Percentiles rank a stretch among this genome's conserved stretches.
These are phyloP conservation scores for Candida piceae DNA, from an alignment of 805 yeast genomes.

Conservation along the genomic window DNA sequence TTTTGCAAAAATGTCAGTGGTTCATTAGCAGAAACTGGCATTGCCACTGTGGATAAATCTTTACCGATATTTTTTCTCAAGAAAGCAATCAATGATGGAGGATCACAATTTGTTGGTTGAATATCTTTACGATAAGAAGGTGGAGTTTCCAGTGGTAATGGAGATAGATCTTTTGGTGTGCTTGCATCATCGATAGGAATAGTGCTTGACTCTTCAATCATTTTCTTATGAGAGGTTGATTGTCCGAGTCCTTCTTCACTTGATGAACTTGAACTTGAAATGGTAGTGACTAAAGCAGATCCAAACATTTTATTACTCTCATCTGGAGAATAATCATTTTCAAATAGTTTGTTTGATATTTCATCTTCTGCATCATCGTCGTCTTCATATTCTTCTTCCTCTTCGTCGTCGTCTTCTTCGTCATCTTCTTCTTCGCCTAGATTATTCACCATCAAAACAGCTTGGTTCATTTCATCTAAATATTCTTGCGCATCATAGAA, in stretches of 20 bases:
- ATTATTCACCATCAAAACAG: conserved; percentile 51
- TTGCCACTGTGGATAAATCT: conserved; percentile 76
- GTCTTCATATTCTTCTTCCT: conserved; percentile 4
- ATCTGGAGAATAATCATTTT: background rate
- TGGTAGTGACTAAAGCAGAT: background rate
- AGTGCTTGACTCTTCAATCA: too few species aligned
- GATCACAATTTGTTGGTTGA: conserved; percentile 53
- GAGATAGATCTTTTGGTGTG: conserved; percentile 44
- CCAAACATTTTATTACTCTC: background rate
- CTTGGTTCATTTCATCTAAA: conserved; percentile 41
- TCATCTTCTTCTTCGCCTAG: conserved; percentile 22
- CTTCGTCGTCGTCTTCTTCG: conserved; percentile 1
- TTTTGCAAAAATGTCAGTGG: conserved; percentile 81
- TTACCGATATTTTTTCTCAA: conserved; percentile 90
- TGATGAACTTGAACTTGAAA: conserved; percentile 1
- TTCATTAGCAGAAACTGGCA: conserved; percentile 94
- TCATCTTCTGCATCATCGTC: background rate
- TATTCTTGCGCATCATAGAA: conserved; percentile 69
- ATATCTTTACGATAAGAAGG: conserved; percentile 56
- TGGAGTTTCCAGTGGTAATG: conserved; percentile 49
- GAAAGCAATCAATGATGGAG: conserved; percentile 78
- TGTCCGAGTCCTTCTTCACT: background rate
- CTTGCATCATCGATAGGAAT: too few species aligned
- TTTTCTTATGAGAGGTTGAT: background rate
- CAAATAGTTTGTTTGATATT: background rate